These are phyloP conservation scores for Micractinium conductrix DNA, from an alignment of 139 green algal genomes.

Conservation along the genomic window DNA sequence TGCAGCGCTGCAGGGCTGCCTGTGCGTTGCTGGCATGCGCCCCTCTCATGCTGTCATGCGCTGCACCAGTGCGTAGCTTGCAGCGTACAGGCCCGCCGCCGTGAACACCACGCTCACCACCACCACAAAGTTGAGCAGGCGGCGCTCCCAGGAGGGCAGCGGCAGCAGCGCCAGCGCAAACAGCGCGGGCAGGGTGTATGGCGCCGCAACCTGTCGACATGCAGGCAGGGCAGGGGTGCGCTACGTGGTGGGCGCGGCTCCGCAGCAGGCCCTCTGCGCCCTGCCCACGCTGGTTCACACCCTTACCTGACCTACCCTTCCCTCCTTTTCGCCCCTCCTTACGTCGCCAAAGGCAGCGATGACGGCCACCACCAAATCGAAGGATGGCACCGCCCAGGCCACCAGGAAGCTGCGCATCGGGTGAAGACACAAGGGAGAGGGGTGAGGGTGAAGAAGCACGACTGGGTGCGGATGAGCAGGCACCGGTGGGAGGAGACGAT, in stretches of 20 bases:
- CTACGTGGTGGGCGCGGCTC: too few relatives aligned
- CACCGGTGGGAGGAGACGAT: too few relatives aligned
- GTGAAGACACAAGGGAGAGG: background rate
- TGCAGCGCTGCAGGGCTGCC: too few relatives aligned
- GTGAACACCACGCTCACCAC: background rate
- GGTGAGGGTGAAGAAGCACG: too few relatives aligned
- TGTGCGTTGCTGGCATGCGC: too few relatives aligned
- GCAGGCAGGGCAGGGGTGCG: too few relatives aligned
- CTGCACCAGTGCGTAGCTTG: background rate
- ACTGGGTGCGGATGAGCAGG: too few relatives aligned
- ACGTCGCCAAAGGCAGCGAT: conserved; percentile 54
- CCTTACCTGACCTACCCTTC: too few relatives aligned
- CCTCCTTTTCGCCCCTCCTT: too few relatives aligned
- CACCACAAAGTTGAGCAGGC: conserved; percentile 30
- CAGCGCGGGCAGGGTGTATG: conserved; percentile 49
- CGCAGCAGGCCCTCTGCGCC: too few relatives aligned
- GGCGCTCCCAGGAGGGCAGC: conserved; percentile 7
- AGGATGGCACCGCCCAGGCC: conserved; percentile 45
- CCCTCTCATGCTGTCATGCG: background rate
- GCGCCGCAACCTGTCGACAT: too few relatives aligned
- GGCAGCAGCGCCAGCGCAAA: conserved; percentile 46
- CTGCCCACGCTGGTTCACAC: too few relatives aligned
- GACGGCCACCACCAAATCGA: conserved; percentile 50
- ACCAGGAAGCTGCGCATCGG: conserved; percentile 30
- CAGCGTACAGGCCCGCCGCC: background rate